Evolutionary conservation across 441 rosid species (phyloP), one percentile per base, ranked within the genome.

Genomic region (Pelargonium myrrhifolium): DNA sequence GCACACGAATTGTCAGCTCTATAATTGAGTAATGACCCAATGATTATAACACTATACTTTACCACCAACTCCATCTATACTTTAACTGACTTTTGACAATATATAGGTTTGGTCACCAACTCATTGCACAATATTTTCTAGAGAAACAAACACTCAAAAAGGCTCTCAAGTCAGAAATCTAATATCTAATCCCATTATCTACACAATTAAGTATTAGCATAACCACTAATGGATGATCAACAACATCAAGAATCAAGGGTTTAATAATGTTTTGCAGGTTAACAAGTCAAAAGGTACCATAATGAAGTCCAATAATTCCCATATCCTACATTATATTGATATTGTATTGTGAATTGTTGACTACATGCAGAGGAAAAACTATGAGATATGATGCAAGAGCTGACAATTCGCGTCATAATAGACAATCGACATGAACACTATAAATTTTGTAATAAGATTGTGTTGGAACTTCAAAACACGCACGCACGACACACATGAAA

Each of bases 261-360:
- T 24, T 24, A 24, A 24, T 24, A 24, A 24, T 24, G 26, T 24
- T 47, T 2, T 45, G 21, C 31, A 14, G 7, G 9, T 20, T 10
- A 5, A 35, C 28, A 67, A 68, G 75, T 70, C 75, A 62, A 79
- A 68, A 73, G 64, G 64, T 43, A 62, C 12, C 28, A 56, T 56
- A 12, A 47, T 47, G 18, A 47, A 47, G 18, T 47, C 55, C 55
- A 47, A 47, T 47, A 14, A 47, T 47, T 14, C 6, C 2, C 1
- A 3, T 56, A 42, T 42, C 47, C 47, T 0, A 42, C 47, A 42
- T 42, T 42, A 1, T 24, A 24, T 1, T 24, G 26, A 24, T 24
- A 14, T 47, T 47, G 55, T 47, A 47, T 47, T 47, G 3, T 2
- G 55, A 47, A 47, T n/a, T 47, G 55, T 47, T 47, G 18, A 47